Conservation (phyloP, 73 alveolate species). For the Uronychia setigera region DNA sequence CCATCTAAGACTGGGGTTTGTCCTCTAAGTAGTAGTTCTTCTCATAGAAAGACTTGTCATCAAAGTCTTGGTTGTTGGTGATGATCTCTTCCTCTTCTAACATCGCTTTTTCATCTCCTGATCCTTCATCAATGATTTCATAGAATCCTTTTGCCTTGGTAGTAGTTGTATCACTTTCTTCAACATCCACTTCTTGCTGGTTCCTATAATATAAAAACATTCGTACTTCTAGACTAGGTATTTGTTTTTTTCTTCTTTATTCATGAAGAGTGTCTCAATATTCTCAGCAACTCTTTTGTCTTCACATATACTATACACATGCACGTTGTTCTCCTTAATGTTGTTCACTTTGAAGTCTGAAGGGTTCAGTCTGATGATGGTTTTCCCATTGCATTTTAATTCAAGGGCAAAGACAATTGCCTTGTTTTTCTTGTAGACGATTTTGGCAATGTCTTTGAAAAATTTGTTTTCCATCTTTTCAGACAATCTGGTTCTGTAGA, state of each 20-base stretch:
- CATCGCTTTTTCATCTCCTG: too few relatives aligned
- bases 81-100: too few relatives aligned
- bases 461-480: constrained; percentile 58
- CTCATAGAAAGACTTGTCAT: constrained; percentile 29
- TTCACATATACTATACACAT: constrained; percentile 65
- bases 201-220: too few relatives aligned
- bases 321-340: constrained; percentile 47
- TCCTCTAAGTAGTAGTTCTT: constrained; percentile 8
- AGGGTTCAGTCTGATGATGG: constrained; percentile 83
- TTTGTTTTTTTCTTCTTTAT: constrained; percentile 51
- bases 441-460: constrained; percentile 71
- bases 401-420: constrained; percentile 89
- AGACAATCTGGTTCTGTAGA: constrained; percentile 67
- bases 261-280: constrained; percentile 62
- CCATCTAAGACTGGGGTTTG: constrained; percentile 46
- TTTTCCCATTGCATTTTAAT: constrained; percentile 77
- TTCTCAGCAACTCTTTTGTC: constrained; percentile 60
- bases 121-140: neutral
- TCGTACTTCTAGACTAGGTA: constrained; percentile 41
- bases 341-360: constrained; percentile 57
- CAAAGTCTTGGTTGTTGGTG: too few relatives aligned
- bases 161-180: constrained; percentile 24
- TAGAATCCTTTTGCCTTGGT: constrained; percentile 42
- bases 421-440: constrained; percentile 72
- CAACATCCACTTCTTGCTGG: constrained; percentile 26